Base-by-base conservation (phyloP, 2,329 filamentous ascomycete genomes). In the Graphilbum fragrans region DNA sequence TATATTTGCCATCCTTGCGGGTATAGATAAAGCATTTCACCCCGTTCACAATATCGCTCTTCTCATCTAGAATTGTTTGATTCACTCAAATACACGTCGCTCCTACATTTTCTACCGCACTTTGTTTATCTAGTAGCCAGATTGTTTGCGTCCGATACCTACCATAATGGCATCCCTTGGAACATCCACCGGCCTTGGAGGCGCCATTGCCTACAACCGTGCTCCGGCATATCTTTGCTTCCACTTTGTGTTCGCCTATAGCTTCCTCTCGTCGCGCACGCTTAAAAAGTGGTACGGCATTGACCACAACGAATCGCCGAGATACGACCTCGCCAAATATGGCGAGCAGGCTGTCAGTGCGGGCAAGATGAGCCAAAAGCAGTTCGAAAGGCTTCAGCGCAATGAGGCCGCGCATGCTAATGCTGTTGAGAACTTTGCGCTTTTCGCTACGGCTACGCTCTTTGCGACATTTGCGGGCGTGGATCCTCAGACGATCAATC, bases 371-470 rank as follows among this genome's bases (percentile, higher is more conserved):
- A 66, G 61, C 0, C 58, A 56, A 31, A 47, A 43, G 20, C 61
- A 65, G 45, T 55, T 70, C 16, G 53, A 61, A 3, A 63, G 60
- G 54, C 49, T 70, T 17, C 58, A 57, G 38, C 61, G 67, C 23
- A 59, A 61, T 45, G 63, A 69, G 43, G 49, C 57, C 5, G 66
- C 65, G n/a, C 62, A 65, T 45, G 62, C 63, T 12, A 72, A 70
- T 41, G 58, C 63, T 1, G 58, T 69, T 2, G 67, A 63, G 43
- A 57, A 63, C 43, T 65, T 55, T 41, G 46, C 60, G 1, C 42
- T 67, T 2, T 62, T 69, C 43, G 36, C 18, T 48, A 53, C 50
- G 0, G 59, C 58, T 4, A 52, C 68, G 44, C 36, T 62, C 3
- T 59, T 64, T 38, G 63, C 63, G 0, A 56, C 60, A 3, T 45